These are phyloP conservation scores for Fusarium anguioides DNA, from an alignment of 2,329 filamentous ascomycete genomes.

Conservation along the genomic window DNA sequence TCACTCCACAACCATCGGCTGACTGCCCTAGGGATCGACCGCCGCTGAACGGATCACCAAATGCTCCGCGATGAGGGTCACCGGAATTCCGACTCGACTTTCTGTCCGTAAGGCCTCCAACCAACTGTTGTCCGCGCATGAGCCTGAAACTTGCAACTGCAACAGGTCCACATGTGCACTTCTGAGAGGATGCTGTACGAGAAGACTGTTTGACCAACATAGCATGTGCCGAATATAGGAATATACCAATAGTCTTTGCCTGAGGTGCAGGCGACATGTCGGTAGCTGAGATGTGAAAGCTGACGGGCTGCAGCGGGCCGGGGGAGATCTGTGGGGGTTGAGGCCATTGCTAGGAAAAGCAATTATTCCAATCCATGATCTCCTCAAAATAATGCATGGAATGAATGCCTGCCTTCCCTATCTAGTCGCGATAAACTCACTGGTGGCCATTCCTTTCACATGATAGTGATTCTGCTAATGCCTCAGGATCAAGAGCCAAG, in stretches of 20 bases:
- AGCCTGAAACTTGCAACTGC: slow-evolving; percentile 15
- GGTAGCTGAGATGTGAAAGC: slow-evolving; percentile 34
- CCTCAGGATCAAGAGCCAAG: no score
- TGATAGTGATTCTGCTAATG: background rate
- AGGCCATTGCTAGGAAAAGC: slow-evolving; percentile 23
- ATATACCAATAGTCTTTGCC: slow-evolving; percentile 1
- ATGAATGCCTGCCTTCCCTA: no score
- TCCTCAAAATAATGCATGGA: background rate
- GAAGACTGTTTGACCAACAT: background rate
- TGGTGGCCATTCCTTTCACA: background rate
- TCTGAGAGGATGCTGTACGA: slow-evolving; percentile 13
- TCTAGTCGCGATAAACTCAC: background rate
- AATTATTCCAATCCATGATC: slow-evolving; percentile 13
- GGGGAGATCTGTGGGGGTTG: slow-evolving; percentile 36
- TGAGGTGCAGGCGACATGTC: slow-evolving; percentile 29
- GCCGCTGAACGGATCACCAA: slow-evolving; percentile 5
- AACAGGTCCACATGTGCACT: slow-evolving; percentile 19
- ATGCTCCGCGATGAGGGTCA: background rate
- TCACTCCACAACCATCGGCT: slow-evolving; percentile 33
- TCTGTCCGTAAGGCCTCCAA: slow-evolving; percentile 24
- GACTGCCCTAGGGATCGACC: slow-evolving; percentile 15
- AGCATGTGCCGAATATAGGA: background rate
- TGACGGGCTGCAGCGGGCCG: slow-evolving; percentile 32
- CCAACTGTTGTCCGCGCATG: background rate
- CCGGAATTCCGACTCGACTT: background rate